Percentiles rank a stretch among this genome's conserved stretches.
phyloP scores from a whole-genome alignment of 345 rosid species.

The Mallotus nudiflorus region DNA sequence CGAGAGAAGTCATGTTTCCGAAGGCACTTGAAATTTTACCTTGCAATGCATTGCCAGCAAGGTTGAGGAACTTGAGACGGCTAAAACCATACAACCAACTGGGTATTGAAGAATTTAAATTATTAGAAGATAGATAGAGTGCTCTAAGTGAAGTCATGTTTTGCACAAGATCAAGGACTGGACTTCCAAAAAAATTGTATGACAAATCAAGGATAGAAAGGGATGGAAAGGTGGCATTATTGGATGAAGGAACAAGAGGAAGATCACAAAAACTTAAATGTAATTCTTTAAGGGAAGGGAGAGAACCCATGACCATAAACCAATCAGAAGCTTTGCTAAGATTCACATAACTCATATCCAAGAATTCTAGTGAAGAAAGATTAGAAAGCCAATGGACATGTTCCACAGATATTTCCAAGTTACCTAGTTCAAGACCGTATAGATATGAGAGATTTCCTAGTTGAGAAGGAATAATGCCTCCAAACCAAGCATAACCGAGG shows the following conservation, averaged over 20 bases:
- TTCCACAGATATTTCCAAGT: background rate
- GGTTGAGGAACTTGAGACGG: slow-evolving; percentile 20
- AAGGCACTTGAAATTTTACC: slow-evolving; percentile 24
- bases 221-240: slow-evolving; percentile 16
- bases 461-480: slow-evolving; percentile 21
- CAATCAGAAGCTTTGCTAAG: slow-evolving; percentile 14
- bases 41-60: background rate
- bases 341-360: slow-evolving; percentile 7
- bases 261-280: slow-evolving; percentile 4
- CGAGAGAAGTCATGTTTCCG: slow-evolving; percentile 13
- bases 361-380: slow-evolving; percentile 17
- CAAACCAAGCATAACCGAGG: slow-evolving; percentile 22
- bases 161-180: background rate
- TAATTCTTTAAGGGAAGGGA: slow-evolving; percentile 20
- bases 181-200: accelerated
- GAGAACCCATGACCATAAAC: background rate
- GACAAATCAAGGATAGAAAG: slow-evolving; percentile 29
- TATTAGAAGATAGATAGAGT: background rate
- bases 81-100: slow-evolving; percentile 1
- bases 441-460: slow-evolving; percentile 31
- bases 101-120: background rate
- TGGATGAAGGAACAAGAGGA: background rate
- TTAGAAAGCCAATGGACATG: slow-evolving; percentile 27
- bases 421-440: slow-evolving; percentile 13
- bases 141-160: slow-evolving; percentile 9